A percentile compares a stretch with the other conserved stretches of the same genome.
phyloP scores from a whole-genome alignment of 345 rosid genomes.

The Bruguiera sexangula region DNA sequence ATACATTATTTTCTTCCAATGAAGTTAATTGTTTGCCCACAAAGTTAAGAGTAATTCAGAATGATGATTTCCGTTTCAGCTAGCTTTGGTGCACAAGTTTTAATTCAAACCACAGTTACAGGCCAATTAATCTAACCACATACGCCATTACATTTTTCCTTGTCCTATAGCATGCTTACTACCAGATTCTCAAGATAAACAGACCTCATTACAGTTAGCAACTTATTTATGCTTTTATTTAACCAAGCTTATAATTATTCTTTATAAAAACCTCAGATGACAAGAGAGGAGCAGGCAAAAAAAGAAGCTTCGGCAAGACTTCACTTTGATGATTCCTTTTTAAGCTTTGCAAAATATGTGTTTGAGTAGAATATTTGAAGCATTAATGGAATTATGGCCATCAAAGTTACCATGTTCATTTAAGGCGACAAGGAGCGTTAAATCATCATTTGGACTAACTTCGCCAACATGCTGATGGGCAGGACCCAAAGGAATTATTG shows the following conservation, averaged over 20 bases:
- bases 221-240: neutral
- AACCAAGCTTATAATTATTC: neutral
- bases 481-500: conserved; percentile 65
- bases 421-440: conserved; percentile 70
- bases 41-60: too few species aligned
- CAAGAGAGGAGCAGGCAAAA: neutral
- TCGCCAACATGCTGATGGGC: conserved; percentile 70
- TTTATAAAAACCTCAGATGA: neutral
- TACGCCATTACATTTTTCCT: neutral
- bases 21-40: too few species aligned
- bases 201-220: neutral
- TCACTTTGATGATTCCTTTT: neutral
- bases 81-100: neutral
- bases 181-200: neutral
- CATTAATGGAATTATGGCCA: neutral
- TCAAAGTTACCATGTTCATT: conserved; percentile 68
- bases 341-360: neutral
- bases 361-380: neutral
- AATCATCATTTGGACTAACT: conserved; percentile 58
- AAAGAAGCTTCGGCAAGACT: neutral
- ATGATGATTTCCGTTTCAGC: neutral
- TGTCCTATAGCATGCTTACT: neutral
- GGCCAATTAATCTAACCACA: neutral
- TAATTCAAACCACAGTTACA: neutral
- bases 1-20: too few species aligned